phyloP scores from a whole-genome alignment of 2,329 filamentous ascomycete species.

The Fusarium neocosmosporiellum region DNA sequence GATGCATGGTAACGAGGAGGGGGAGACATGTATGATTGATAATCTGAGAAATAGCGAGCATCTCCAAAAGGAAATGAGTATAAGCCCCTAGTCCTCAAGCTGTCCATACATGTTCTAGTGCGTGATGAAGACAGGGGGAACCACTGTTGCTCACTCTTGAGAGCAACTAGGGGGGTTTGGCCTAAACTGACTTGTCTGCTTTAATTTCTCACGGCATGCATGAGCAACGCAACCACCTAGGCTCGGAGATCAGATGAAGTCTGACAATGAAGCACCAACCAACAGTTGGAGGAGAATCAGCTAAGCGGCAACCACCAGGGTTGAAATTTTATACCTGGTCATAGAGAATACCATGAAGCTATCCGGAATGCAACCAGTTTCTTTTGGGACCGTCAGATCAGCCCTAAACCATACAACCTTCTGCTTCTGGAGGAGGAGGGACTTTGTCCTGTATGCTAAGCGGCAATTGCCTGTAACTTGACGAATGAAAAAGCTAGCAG shows the following conservation, averaged over 20 bases:
- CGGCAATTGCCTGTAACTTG: not conserved
- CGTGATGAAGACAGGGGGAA: not conserved
- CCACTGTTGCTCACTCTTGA: not conserved
- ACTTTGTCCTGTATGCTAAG: not conserved
- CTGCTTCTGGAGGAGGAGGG: not conserved
- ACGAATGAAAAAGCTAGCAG: not conserved
- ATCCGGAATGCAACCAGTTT: not conserved
- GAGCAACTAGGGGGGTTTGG: not conserved
- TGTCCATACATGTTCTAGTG: not conserved
- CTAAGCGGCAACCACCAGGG: not conserved
- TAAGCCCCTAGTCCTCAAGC: not conserved
- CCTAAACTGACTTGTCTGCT: not conserved
- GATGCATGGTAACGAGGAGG: not conserved
- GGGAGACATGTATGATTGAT: not conserved
- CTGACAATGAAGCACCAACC: not conserved
- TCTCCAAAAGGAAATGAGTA: not conserved
- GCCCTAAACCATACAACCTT: not conserved
- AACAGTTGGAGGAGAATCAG: not conserved
- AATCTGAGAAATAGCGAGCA: not conserved
- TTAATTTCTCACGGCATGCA: not conserved
- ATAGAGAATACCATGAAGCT: not conserved
- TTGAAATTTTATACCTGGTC: not conserved
- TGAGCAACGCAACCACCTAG: not conserved
- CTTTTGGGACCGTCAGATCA: not conserved
- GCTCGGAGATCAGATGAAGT: not conserved